Evolutionary conservation across 2,329 filamentous ascomycete species (phyloP), one percentile per base, ranked within the genome.

Genomic region (Aspergillus caelatus): DNA sequence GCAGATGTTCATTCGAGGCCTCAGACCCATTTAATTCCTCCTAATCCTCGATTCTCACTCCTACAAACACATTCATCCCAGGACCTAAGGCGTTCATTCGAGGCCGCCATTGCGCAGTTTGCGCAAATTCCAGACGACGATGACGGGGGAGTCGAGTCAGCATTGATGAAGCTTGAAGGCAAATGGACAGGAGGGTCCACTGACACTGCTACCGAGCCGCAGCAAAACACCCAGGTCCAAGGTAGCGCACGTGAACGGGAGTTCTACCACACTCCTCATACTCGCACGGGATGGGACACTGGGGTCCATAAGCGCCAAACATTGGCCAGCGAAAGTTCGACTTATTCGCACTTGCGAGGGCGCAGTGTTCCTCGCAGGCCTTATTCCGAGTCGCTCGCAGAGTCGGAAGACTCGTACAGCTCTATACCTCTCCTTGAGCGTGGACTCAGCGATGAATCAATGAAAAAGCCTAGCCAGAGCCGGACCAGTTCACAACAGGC

Each of bases 111-210:
- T 1, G 89, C 94, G 63, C 92, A 92, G 70, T 86, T 99, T 60
- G 92, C 94, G 2, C 89, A 91, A 61, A 92, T 98, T 30, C 93
- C 94, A 0, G 94, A 97, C 72, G 92, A 96, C 65, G 89, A 90
- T 53, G 92, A 96, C 72, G 93, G 93, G 8, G 94, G 94, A 14
- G 89, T 98, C 30, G 95, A 98, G 74, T 93, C 94, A n/a, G 92
- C 95, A 0, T 78, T 99, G 57, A 80, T 94, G 70, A 99, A 98
- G 72, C 84, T 99, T 0, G 95, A 99, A 80, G 95, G 95, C 11
- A 94, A 88, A 69, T 95, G 90, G 73, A 62, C 65, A 55, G 64
- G 57, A 2, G 23, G 56, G 23, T 50, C 66, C 36, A 60, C 43
- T 19, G 30, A 59, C 16, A 52, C 36, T 30, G 57, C 26, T 23